phyloP scores from a whole-genome alignment of 345 rosid genomes.

The Eucalyptus caleyi region DNA sequence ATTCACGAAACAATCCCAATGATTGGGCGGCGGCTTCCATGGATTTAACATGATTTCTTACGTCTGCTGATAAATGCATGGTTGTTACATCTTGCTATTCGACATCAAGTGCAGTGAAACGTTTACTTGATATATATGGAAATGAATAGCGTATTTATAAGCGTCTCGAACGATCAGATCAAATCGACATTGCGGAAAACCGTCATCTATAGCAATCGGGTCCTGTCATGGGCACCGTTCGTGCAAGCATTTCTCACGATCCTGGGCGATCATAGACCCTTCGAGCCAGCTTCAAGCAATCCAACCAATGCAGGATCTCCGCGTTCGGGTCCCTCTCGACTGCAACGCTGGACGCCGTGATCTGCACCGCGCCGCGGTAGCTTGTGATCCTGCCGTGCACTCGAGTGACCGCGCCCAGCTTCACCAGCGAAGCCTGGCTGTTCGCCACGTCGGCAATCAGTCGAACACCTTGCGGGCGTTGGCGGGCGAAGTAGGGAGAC shows the following conservation, averaged over 20 bases:
- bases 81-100: too few species aligned
- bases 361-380: slow-evolving; percentile 48
- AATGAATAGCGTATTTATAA: background rate
- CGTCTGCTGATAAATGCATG: too few species aligned
- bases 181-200: background rate
- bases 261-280: slow-evolving; percentile 5
- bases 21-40: background rate
- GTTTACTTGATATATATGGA: background rate
- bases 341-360: slow-evolving; percentile 43
- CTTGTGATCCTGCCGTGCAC: slow-evolving; percentile 53
- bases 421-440: slow-evolving; percentile 16
- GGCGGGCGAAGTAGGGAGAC: slow-evolving; percentile 42
- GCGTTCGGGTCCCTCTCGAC: slow-evolving; percentile 71
- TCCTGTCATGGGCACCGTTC: background rate
- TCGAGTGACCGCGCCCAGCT: slow-evolving; percentile 44
- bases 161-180: background rate
- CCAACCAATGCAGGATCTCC: slow-evolving; percentile 72
- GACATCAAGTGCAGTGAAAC: too few species aligned
- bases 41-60: too few species aligned
- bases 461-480: slow-evolving; percentile 24
- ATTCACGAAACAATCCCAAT: fast-evolving
- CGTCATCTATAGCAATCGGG: background rate
- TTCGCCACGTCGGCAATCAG: slow-evolving; percentile 32
- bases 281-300: slow-evolving; percentile 41
- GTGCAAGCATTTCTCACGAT: background rate